Conservation (phyloP, 2,329 filamentous ascomycete genomes). For the Penicillium sclerotiorum region DNA sequence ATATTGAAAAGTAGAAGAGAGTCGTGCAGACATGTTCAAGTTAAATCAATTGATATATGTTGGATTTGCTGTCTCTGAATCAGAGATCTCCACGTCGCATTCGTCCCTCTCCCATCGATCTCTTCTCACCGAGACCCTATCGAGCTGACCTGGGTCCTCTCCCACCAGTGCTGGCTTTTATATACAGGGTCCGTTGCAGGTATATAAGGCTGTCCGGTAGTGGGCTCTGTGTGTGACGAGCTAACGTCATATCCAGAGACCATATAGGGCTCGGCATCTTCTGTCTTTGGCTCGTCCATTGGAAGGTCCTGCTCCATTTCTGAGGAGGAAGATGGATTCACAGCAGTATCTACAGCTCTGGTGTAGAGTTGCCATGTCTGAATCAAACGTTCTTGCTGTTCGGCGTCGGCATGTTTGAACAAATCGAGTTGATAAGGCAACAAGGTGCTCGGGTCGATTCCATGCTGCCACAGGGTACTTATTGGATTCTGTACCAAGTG, state of each 20-base stretch:
- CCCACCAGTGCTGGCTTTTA: conserved; percentile 44
- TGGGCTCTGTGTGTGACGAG: conserved; percentile 44
- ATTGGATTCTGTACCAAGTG: conserved; percentile 47
- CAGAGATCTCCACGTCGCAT: not conserved
- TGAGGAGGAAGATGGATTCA: not conserved
- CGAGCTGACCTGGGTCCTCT: conserved; percentile 28
- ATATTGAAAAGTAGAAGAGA: no score
- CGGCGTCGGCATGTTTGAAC: conserved; percentile 72
- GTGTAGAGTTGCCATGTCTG: conserved; percentile 83
- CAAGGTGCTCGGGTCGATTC: conserved; percentile 69
- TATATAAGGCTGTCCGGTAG: conserved; percentile 37
- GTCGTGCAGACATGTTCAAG: no score
- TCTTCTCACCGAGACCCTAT: conserved; percentile 45
- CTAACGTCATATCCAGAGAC: conserved; percentile 76
- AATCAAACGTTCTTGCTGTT: conserved; percentile 73
- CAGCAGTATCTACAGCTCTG: conserved; percentile 33
- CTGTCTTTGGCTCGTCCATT: conserved; percentile 45
- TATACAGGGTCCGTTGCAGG: conserved; percentile 46
- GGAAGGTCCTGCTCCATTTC: conserved; percentile 34
- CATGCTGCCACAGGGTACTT: conserved; percentile 65
- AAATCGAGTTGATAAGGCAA: conserved; percentile 76
- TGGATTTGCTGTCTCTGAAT: no score
- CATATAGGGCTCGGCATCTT: conserved; percentile 77
- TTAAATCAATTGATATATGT: no score
- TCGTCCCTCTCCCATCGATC: not conserved